Percentiles rank a stretch among this genome's conserved stretches.
Evolutionary conservation across 257 asterid genomes (phyloP).

Genomic region (Salvia rosmarinus): DNA sequence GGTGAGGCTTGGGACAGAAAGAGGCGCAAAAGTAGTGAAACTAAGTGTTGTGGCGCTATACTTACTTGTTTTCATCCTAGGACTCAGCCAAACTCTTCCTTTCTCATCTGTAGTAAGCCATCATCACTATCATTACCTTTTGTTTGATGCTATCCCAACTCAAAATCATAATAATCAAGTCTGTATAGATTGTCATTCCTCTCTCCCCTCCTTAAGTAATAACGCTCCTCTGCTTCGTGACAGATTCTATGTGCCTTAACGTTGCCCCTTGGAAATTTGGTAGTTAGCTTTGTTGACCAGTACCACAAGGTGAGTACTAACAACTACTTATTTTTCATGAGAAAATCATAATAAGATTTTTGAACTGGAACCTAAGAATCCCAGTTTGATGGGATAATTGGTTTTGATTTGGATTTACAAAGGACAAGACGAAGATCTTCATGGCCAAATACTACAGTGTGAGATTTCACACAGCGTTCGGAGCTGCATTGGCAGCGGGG

Average conservation of each 20-base stretch:
- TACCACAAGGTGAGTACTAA: slow-evolving; percentile 62
- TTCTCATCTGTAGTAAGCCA: slow-evolving; percentile 60
- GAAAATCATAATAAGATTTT: no score
- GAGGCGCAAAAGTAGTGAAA: slow-evolving; percentile 67
- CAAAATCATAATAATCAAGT: neutral
- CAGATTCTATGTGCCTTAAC: slow-evolving; percentile 71
- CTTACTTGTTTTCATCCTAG: slow-evolving; percentile 54
- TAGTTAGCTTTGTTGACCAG: slow-evolving; percentile 56
- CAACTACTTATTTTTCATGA: neutral
- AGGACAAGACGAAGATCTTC: slow-evolving; percentile 73
- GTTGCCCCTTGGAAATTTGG: slow-evolving; percentile 61
- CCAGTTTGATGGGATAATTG: neutral
- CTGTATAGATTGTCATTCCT: neutral
- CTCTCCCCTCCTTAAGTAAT: neutral
- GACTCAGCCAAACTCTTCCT: slow-evolving; percentile 67
- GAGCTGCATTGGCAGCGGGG: slow-evolving; percentile 73
- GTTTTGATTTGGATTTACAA: neutral
- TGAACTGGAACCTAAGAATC: no score
- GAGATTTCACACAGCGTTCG: slow-evolving; percentile 70
- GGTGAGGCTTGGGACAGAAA: slow-evolving; percentile 77
- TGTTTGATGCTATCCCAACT: no score
- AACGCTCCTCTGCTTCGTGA: slow-evolving; percentile 7
- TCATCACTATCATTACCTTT: neutral
- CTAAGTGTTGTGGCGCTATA: slow-evolving; percentile 56
- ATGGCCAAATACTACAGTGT: slow-evolving; percentile 83